These are phyloP conservation scores for Rhizoclosmatium globosum DNA, from an alignment of 192 early-diverging fungal genomes.

Conservation along the genomic window DNA sequence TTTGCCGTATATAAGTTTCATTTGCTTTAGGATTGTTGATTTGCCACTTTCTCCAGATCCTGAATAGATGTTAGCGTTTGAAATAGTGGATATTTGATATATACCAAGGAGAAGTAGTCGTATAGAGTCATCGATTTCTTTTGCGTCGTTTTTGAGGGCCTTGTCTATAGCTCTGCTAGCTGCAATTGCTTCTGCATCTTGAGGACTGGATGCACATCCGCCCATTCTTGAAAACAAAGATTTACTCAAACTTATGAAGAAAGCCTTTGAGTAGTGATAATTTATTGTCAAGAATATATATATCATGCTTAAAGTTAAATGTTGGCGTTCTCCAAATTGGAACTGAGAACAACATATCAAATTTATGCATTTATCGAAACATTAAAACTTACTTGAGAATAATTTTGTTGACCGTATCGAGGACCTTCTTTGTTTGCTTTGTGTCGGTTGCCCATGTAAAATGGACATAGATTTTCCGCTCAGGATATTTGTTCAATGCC, in stretches of 20 bases:
- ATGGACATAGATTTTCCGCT: constrained; percentile 63
- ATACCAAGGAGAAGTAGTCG: constrained; percentile 50
- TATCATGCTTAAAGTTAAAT: background rate
- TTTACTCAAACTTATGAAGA: no score
- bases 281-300: no score
- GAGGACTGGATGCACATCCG: no score
- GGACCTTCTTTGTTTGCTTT: constrained; percentile 53
- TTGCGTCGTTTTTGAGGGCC: constrained; percentile 51
- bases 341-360: background rate
- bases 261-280: no score
- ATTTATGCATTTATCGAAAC: background rate
- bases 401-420: constrained; percentile 29
- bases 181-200: constrained; percentile 44
- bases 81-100: no score
- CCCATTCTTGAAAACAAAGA: no score
- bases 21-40: constrained; percentile 57
- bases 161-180: constrained; percentile 61
- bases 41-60: constrained; percentile 55
- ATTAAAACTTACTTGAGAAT: background rate
- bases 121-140: constrained; percentile 29
- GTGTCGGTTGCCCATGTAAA: constrained; percentile 71
- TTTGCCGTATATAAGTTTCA: constrained; percentile 52
- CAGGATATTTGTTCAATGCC: constrained; percentile 43
- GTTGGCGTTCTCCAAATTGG: background rate
- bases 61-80: no score